Evolutionary conservation across 2,329 filamentous ascomycete genomes (phyloP).

Genomic region (Stachybotrys elegans): DNA sequence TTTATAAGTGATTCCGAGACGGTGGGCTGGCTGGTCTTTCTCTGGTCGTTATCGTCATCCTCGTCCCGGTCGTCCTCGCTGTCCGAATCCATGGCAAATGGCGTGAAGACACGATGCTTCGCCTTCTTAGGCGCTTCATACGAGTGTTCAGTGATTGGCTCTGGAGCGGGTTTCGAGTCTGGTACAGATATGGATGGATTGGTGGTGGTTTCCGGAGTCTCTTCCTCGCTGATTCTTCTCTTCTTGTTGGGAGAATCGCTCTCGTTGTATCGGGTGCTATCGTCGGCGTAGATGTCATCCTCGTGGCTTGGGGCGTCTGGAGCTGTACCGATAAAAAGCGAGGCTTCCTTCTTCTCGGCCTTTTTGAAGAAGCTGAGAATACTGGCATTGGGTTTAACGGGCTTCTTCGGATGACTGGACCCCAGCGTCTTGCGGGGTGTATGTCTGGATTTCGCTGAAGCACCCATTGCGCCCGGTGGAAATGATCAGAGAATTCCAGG

Average conservation of each 20-base stretch:
- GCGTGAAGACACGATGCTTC: conserved; percentile 28
- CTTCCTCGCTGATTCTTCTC: conserved; percentile 20
- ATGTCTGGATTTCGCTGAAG: conserved; percentile 24
- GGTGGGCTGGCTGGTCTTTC: background rate
- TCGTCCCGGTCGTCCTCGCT: conserved; percentile 33
- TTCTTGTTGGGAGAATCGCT: conserved; percentile 25
- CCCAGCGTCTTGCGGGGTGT: conserved; percentile 25
- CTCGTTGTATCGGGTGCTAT: conserved; percentile 26
- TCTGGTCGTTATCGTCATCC: conserved; percentile 4
- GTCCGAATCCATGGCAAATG: conserved; percentile 69
- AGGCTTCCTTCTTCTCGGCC: conserved; percentile 52
- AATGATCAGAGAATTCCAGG: background rate
- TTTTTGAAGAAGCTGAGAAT: conserved; percentile 76
- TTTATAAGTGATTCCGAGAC: background rate
- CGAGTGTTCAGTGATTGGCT: conserved; percentile 21
- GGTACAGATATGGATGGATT: conserved; percentile 10
- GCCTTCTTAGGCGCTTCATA: conserved; percentile 23
- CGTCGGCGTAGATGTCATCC: conserved; percentile 22
- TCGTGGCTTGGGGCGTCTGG: conserved; percentile 16
- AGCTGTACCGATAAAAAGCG: conserved; percentile 45
- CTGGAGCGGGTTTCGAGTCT: conserved; percentile 9
- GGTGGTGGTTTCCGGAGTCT: background rate
- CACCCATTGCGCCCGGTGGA: conserved; percentile 21
- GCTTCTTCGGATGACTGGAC: conserved; percentile 19
- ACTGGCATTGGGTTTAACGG: conserved; percentile 51